These are phyloP conservation scores for Chrysoporthe puriensis DNA, from an alignment of 2,329 filamentous ascomycete species.

Conservation along the genomic window DNA sequence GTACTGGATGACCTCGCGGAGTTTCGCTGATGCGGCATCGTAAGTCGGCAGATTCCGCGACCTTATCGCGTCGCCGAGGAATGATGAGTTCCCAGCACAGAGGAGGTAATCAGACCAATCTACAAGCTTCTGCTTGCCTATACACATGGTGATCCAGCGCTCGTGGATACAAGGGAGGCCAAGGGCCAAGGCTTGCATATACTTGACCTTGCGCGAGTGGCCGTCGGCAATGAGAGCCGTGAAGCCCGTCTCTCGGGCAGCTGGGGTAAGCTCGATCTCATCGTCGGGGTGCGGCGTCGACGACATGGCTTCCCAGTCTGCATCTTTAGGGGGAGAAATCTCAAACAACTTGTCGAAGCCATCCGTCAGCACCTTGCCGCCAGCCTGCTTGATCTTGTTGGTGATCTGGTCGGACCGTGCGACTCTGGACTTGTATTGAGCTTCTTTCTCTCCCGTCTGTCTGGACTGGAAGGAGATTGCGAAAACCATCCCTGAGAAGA, in stretches of 20 bases:
- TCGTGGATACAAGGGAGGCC: conserved; percentile 84
- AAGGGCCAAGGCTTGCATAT: conserved; percentile 90
- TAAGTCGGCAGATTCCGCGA: conserved; percentile 72
- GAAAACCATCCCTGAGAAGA: conserved; percentile 86
- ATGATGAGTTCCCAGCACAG: conserved; percentile 78
- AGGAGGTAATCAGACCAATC: conserved; percentile 84
- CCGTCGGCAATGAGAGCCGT: conserved; percentile 83
- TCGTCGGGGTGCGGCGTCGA: conserved; percentile 33
- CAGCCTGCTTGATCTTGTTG: conserved; percentile 67
- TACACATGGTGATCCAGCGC: conserved; percentile 78
- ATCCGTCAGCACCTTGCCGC: conserved; percentile 70
- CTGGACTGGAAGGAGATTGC: conserved; percentile 72
- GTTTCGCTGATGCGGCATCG: conserved; percentile 56
- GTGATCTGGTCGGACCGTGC: conserved; percentile 54
- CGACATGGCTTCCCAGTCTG: conserved; percentile 30
- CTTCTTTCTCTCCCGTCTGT: conserved; percentile 54
- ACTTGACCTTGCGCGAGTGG: conserved; percentile 86
- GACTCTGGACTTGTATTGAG: conserved; percentile 48
- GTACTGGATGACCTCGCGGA: conserved; percentile 59
- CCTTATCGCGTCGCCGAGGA: conserved; percentile 75
- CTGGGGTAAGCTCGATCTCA: conserved; percentile 57
- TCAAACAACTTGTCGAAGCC: conserved; percentile 86
- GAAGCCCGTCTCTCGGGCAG: conserved; percentile 67
- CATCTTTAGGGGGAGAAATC: conserved; percentile 40
- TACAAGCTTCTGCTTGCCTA: conserved; percentile 63